These are phyloP conservation scores for Mariannaea sp. DNA, from an alignment of 2,329 filamentous ascomycete genomes.

Conservation along the genomic window DNA sequence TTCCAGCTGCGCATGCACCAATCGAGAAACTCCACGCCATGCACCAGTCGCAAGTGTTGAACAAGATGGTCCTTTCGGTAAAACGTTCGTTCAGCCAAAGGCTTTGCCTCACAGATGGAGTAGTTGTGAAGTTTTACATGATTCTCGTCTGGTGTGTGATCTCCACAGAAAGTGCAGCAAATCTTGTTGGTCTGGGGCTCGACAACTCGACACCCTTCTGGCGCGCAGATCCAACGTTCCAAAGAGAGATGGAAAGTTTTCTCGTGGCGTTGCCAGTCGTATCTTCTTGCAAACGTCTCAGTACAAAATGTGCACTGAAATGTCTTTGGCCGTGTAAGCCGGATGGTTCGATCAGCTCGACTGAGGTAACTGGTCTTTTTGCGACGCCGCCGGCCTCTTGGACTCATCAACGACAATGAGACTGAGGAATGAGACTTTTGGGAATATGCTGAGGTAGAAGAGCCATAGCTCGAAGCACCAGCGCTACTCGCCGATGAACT, in stretches of 20 bases:
- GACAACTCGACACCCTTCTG: constrained; percentile 34
- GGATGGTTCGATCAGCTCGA: no score
- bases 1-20: no score
- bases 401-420: no score
- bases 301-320: constrained; percentile 51
- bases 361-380: no score
- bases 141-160: constrained; percentile 34
- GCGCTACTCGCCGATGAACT: background rate
- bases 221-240: constrained; percentile 50
- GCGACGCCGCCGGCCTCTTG: background rate
- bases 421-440: no score
- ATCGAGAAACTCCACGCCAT: no score
- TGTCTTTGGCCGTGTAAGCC: background rate
- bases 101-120: constrained; percentile 53
- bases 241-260: constrained; percentile 50
- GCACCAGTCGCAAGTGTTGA: background rate
- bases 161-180: constrained; percentile 46
- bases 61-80: background rate
- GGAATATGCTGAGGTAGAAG: background rate
- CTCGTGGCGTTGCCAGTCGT: constrained; percentile 55
- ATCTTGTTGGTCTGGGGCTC: constrained; percentile 45
- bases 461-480: background rate
- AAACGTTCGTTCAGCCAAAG: constrained; percentile 39
- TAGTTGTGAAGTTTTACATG: constrained; percentile 43
- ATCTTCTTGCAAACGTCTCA: constrained; percentile 48